Conservation (phyloP, 495 filamentous ascomycete genomes). For the Thermothielavioides terrestris region DNA sequence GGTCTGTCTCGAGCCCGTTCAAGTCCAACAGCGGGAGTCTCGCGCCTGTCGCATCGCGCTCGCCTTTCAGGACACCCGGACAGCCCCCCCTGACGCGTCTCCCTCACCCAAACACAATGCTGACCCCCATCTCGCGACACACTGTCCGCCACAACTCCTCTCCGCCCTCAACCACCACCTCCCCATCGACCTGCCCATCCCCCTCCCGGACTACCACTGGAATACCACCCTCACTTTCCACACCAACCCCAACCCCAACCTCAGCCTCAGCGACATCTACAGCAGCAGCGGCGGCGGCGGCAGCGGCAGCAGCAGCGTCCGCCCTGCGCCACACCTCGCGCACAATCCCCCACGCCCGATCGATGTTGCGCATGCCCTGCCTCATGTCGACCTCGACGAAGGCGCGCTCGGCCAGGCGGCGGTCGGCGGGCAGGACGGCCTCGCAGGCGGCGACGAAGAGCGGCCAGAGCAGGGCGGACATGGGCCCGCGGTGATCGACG, state of each 20-base stretch:
- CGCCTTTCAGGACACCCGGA: neutral
- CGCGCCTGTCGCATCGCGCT: no score
- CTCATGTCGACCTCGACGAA: conserved; percentile 42
- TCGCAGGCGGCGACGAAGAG: conserved; percentile 53
- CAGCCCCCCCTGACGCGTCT: neutral
- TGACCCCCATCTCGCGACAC: conserved; percentile 16
- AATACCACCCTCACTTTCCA: neutral
- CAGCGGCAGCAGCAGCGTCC: no score
- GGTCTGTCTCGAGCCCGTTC: no score
- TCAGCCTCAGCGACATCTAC: no score
- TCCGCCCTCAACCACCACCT: neutral
- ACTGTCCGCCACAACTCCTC: conserved; percentile 13
- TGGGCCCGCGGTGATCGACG: conserved; percentile 44
- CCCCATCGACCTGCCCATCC: neutral
- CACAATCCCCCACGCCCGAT: conserved; percentile 47
- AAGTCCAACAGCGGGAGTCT: no score
- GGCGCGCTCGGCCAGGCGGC: conserved; percentile 36
- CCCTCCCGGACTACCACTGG: no score
- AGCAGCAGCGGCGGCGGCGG: no score
- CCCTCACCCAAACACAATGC: conserved; percentile 16
- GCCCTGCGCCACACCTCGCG: conserved; percentile 49
- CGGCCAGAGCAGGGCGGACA: conserved; percentile 54
- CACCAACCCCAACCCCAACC: conserved; percentile 13
- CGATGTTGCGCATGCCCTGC: conserved; percentile 56
- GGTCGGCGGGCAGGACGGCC: conserved; percentile 34